These are phyloP conservation scores for Limonium bicolor DNA, from an alignment of 148 eudicot genomes.

Conservation along the genomic window DNA sequence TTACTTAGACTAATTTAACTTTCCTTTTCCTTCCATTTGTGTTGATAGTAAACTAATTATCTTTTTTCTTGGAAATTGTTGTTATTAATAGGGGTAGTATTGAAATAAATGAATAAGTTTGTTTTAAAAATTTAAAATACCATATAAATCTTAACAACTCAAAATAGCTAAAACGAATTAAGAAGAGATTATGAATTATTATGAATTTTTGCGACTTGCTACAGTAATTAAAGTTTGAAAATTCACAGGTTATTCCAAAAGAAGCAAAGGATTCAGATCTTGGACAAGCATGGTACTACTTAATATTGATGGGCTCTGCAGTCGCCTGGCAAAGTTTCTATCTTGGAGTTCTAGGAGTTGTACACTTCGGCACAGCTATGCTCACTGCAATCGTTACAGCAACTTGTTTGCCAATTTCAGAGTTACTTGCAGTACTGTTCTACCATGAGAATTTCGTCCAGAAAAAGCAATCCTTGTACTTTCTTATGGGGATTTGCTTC, in stretches of 20 bases:
- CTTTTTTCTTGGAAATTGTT: too few relatives aligned
- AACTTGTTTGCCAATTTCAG: conserved; percentile 34
- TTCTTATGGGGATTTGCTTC: conserved; percentile 62
- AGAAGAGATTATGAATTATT: too few relatives aligned
- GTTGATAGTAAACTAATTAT: too few relatives aligned
- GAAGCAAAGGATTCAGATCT: conserved; percentile 33
- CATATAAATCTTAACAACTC: not conserved
- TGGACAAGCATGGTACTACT: conserved; percentile 26
- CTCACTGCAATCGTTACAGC: conserved; percentile 40
- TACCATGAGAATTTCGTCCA: conserved; percentile 43
- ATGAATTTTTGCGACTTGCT: not conserved
- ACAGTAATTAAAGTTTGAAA: not conserved
- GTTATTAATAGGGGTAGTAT: too few relatives aligned
- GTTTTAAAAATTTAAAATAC: not conserved
- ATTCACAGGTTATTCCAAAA: conserved; percentile 27
- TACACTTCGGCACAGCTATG: conserved; percentile 50
- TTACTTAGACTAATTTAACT: too few relatives aligned
- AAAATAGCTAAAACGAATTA: too few relatives aligned
- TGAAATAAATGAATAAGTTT: too few relatives aligned
- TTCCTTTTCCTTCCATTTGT: too few relatives aligned
- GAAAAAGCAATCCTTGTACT: conserved; percentile 50
- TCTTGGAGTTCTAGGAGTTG: conserved; percentile 54
- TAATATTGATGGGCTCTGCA: conserved; percentile 22
- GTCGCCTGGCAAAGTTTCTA: conserved; percentile 54
- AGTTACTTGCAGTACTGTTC: conserved; percentile 33